phyloP scores from a whole-genome alignment of 1,284 basidiomycete species.

The Boletus semigastroideus region DNA sequence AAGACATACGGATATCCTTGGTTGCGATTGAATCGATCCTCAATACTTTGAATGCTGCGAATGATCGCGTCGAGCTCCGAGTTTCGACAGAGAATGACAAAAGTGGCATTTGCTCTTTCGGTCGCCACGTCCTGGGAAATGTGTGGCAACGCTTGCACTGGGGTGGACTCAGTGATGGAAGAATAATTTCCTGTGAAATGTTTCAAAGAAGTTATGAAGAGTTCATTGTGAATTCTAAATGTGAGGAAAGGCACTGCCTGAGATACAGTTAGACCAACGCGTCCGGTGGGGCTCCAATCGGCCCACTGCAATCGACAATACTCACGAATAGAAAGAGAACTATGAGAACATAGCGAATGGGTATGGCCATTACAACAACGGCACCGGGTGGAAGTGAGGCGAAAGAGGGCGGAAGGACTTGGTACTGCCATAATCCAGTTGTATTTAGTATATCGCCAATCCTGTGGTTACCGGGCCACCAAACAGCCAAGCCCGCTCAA shows the following conservation, averaged over 20 bases:
- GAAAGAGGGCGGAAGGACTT: neutral
- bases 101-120: constrained; percentile 28
- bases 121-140: neutral
- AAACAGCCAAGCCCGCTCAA: neutral
- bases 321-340: constrained; percentile 24
- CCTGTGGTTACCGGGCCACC: neutral
- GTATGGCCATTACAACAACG: constrained; percentile 18
- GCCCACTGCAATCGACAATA: neutral
- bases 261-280: neutral
- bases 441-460: constrained; percentile 9
- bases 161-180: neutral
- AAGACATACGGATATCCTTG: constrained; percentile 72
- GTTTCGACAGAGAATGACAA: constrained; percentile 35
- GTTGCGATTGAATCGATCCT: constrained; percentile 63
- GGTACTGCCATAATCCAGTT: neutral
- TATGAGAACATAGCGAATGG: constrained; percentile 23
- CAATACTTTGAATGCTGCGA: constrained; percentile 50
- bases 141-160: neutral
- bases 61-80: constrained; percentile 54
- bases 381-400: neutral
- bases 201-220: neutral
- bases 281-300: neutral
- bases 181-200: neutral
- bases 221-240: neutral
- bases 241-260: constrained; percentile 20